Conservation (phyloP, 805 yeast genomes). For the Lipomyces sp. region DNA sequence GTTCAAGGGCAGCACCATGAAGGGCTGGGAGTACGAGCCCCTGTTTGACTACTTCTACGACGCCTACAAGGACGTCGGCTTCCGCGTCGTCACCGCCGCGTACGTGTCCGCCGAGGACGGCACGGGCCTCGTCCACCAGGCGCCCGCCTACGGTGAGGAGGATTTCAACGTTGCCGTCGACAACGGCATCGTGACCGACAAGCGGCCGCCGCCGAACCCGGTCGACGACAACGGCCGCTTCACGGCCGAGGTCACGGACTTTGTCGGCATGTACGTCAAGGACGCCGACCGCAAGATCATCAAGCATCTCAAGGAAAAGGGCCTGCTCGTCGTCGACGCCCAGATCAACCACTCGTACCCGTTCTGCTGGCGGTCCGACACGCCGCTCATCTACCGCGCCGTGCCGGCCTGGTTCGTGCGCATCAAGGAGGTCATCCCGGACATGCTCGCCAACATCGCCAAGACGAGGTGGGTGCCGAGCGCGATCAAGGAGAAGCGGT, state of each 20-base stretch:
- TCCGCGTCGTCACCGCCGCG: slow-evolving; percentile 74
- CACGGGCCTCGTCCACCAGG: slow-evolving; percentile 98
- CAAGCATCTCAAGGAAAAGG: slow-evolving; percentile 73
- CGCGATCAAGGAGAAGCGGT: slow-evolving; percentile 87
- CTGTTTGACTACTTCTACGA: slow-evolving; percentile 78
- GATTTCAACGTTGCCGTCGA: slow-evolving; percentile 82
- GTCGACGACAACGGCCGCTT: slow-evolving; percentile 90
- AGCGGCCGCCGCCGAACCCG: slow-evolving; percentile 80
- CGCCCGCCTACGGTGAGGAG: slow-evolving; percentile 99
- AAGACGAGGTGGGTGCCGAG: slow-evolving; percentile 93
- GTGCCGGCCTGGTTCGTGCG: slow-evolving; percentile 99
- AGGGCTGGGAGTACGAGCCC: slow-evolving; percentile 78
- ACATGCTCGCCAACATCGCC: slow-evolving; percentile 81
- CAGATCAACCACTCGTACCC: slow-evolving; percentile 97
- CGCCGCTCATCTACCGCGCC: slow-evolving; percentile 92
- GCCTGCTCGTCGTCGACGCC: slow-evolving; percentile 67
- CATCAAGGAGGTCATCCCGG: slow-evolving; percentile 79
- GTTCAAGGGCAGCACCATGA: slow-evolving; percentile 73
- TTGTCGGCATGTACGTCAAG: slow-evolving; percentile 82
- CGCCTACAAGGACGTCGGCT: slow-evolving; percentile 69
- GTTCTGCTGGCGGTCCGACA: slow-evolving; percentile 99
- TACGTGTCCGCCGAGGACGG: slow-evolving; percentile 93
- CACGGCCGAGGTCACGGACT: slow-evolving; percentile 70
- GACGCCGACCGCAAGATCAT: slow-evolving; percentile 93
- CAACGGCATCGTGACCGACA: slow-evolving; percentile 70